Conservation (phyloP, 441 rosid species). For the Populus tomentosa region DNA sequence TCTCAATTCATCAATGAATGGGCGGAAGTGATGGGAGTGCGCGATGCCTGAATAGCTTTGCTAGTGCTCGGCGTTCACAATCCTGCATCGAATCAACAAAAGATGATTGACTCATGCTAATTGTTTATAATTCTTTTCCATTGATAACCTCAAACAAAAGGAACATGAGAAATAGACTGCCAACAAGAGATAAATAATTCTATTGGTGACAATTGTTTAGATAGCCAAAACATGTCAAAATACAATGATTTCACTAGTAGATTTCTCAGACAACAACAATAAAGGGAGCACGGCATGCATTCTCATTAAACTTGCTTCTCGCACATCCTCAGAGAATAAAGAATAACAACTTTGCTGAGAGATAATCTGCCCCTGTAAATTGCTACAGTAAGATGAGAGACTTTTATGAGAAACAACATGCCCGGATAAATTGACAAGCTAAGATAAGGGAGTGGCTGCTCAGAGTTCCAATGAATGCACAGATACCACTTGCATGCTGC, state of each 20-base stretch:
- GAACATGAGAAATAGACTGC: background rate
- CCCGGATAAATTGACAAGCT: background rate
- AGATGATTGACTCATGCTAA: background rate
- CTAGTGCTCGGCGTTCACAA: slow-evolving; percentile 77
- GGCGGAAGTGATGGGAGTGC: slow-evolving; percentile 31
- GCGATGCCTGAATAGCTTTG: slow-evolving; percentile 68
- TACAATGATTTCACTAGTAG: background rate
- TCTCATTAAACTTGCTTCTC: background rate
- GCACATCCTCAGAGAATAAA: background rate
- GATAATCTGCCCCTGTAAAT: background rate
- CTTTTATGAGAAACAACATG: background rate
- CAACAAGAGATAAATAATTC: background rate
- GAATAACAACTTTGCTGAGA: background rate
- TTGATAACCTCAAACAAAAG: slow-evolving; percentile 1
- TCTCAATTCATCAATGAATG: slow-evolving; percentile 28
- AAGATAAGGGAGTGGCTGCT: background rate
- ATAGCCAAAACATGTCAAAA: background rate
- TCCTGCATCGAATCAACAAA: slow-evolving; percentile 49
- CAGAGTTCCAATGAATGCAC: background rate
- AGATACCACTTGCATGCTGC: slow-evolving; percentile 1
- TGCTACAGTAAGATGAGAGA: background rate
- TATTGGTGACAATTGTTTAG: background rate
- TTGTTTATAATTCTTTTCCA: background rate
- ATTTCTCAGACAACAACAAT: background rate
- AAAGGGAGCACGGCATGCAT: background rate